Evolutionary conservation across 2,329 filamentous ascomycete genomes (phyloP).

Genomic region (Cordyceps cateniannulata): DNA sequence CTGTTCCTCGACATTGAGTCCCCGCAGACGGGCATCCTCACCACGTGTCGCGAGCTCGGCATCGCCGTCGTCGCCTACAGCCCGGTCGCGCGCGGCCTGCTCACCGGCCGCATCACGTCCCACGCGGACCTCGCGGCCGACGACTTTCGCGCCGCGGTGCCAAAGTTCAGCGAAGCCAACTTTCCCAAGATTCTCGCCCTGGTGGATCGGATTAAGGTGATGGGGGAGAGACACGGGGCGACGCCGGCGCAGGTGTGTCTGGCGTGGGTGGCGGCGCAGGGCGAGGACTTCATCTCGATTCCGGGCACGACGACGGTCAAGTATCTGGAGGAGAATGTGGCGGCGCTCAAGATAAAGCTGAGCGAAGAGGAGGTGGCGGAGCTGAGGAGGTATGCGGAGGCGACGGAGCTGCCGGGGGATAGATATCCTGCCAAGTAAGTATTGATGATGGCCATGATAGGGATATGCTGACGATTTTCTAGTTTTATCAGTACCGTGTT

Average conservation of each 20-base stretch:
- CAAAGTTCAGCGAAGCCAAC: conserved; percentile 18
- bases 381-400: conserved; percentile 24
- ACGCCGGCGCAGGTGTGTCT: conserved; percentile 53
- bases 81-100: conserved; percentile 52
- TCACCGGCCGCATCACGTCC: conserved; percentile 44
- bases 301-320: conserved; percentile 42
- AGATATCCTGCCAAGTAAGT: conserved; percentile 17
- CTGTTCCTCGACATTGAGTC: conserved; percentile 55
- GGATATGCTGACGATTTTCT: no score
- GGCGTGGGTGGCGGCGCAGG: conserved; percentile 57
- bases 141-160: conserved; percentile 33
- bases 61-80: conserved; percentile 51
- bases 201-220: conserved; percentile 38
- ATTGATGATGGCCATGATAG: no score
- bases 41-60: conserved; percentile 52
- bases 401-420: conserved; percentile 22
- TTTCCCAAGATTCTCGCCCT: conserved; percentile 44
- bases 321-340: conserved; percentile 41
- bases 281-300: conserved; percentile 54
- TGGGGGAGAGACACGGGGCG: conserved; percentile 47
- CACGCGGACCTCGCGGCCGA: conserved; percentile 34
- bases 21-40: conserved; percentile 38
- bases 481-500: no score
- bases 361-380: conserved; percentile 28
- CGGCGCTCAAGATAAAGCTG: conserved; percentile 26